Evolutionary conservation across 2,329 filamentous ascomycete genomes (phyloP), one percentile per base, ranked within the genome.

Genomic region (Escovopsis weberi): DNA sequence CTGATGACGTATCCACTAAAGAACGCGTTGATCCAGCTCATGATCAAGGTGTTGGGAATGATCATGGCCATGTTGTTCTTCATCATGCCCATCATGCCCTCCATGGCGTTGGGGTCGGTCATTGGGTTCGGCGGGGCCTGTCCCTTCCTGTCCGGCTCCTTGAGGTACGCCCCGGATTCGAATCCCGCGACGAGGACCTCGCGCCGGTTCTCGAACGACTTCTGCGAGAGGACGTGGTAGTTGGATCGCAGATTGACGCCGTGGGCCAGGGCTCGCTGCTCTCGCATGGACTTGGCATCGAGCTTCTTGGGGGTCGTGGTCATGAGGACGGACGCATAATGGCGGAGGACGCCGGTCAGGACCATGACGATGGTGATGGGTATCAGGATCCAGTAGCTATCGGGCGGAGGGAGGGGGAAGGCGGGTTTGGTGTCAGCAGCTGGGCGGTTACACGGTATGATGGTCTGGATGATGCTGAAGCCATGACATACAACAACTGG

Each of bases 51-150:
- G 64, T 98, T 94, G 39, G 91, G 91, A 45, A 98, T 86, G 69
- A 98, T 96, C 91, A 96, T 98, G 50, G 91, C 89, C 84, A 98
- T 94, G 60, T 98, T 94, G 45, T 88, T 88, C 75, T 98, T 98
- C 85, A 98, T 94, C 86, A 94, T 94, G 52, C 91, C 89, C 91
- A 98, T 98, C 91, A 98, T 98, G 52, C 88, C 89, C 59, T 98
- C 93, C 91, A 98, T 98, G 45, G 85, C 86, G 39, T 82, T 82
- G 19, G 93, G 93, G 61, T 98, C 91, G 10, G 82, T 85, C 77
- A 98, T 87, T 4, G 91, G 91, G 64, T 96, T 98, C 33, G 85
- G 78, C 18, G 87, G 82, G 3, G 87, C 82, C 65, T 95, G 85
- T 41, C 88, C 88, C 58, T 83, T 80, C 55, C 72, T 77, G 43